Conservation (phyloP, 192 early-diverging fungal genomes). For the Podila epicladia region DNA sequence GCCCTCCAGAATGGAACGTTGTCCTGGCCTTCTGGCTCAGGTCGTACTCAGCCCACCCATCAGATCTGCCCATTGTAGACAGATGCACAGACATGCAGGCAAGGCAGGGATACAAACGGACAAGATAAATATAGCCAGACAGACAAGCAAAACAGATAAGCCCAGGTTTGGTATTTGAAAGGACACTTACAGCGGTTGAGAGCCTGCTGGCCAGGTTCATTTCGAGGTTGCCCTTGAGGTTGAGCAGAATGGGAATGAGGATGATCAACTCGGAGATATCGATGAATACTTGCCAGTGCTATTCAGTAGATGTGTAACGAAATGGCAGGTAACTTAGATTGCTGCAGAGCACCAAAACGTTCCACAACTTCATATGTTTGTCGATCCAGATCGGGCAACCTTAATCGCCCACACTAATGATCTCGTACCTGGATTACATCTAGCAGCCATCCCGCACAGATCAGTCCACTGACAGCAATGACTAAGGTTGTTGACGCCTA, state of each 20-base stretch:
- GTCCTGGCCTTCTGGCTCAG: too few relatives aligned
- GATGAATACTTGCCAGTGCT: constrained; percentile 77
- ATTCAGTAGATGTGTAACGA: neutral
- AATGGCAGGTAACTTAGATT: too few relatives aligned
- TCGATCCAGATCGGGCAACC: neutral
- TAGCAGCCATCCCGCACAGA: constrained; percentile 76
- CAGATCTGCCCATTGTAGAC: too few relatives aligned
- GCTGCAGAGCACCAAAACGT: neutral
- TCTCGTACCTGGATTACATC: constrained; percentile 67
- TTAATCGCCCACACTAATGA: neutral
- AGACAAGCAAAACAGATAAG: too few relatives aligned
- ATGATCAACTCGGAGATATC: constrained; percentile 81
- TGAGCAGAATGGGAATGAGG: constrained; percentile 85
- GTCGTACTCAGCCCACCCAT: too few relatives aligned
- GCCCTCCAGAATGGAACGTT: too few relatives aligned
- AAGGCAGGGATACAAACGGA: neutral
- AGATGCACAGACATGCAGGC: neutral
- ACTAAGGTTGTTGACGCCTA: constrained; percentile 63
- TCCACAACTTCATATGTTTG: neutral
- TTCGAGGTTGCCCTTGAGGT: constrained; percentile 93
- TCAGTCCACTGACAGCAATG: constrained; percentile 74
- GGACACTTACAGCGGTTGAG: constrained; percentile 71
- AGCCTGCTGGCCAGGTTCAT: constrained; percentile 91
- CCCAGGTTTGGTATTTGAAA: too few relatives aligned
- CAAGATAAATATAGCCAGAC: neutral